Percentiles rank a stretch among this genome's conserved stretches.
phyloP scores from a whole-genome alignment of 1,139 yeast species.

The Nakaseomyces sp. region DNA sequence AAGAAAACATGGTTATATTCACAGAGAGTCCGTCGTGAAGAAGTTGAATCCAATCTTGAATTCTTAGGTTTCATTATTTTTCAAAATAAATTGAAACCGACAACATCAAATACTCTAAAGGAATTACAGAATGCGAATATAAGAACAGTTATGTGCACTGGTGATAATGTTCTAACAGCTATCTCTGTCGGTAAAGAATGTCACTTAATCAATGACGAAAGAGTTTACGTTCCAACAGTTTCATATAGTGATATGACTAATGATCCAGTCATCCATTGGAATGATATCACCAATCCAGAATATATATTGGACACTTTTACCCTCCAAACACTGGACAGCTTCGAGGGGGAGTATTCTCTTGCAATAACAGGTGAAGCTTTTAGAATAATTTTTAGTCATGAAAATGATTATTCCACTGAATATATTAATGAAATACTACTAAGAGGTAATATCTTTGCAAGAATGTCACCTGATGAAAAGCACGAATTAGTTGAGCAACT shows the following conservation, averaged over 20 bases:
- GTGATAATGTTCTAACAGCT: conserved; percentile 91
- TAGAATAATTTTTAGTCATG: conserved; percentile 56
- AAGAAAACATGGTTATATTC: conserved; percentile 38
- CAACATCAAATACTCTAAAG: conserved; percentile 54
- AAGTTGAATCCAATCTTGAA: conserved; percentile 55
- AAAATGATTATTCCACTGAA: conserved; percentile 32
- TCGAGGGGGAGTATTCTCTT: conserved; percentile 43
- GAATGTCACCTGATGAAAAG: conserved; percentile 99
- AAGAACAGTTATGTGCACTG: conserved; percentile 93
- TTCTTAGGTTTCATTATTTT: conserved; percentile 86
- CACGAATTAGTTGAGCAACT: conserved; percentile 88
- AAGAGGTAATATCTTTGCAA: conserved; percentile 73
- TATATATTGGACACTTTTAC: conserved; percentile 53
- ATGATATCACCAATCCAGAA: conserved; percentile 50
- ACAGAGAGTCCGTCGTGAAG: conserved; percentile 45
- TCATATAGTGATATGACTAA: conserved; percentile 20
- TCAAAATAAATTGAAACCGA: conserved; percentile 75
- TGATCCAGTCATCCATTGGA: conserved; percentile 46
- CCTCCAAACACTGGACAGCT: conserved; percentile 41
- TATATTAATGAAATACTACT: conserved; percentile 54
- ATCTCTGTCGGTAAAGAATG: conserved; percentile 87
- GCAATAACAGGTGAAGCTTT: conserved; percentile 93
- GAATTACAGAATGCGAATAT: conserved; percentile 57
- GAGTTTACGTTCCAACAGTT: conserved; percentile 65
- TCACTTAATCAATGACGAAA: conserved; percentile 44